These are phyloP conservation scores for Glycine soja DNA, from an alignment of 306 rosid genomes.

Conservation along the genomic window DNA sequence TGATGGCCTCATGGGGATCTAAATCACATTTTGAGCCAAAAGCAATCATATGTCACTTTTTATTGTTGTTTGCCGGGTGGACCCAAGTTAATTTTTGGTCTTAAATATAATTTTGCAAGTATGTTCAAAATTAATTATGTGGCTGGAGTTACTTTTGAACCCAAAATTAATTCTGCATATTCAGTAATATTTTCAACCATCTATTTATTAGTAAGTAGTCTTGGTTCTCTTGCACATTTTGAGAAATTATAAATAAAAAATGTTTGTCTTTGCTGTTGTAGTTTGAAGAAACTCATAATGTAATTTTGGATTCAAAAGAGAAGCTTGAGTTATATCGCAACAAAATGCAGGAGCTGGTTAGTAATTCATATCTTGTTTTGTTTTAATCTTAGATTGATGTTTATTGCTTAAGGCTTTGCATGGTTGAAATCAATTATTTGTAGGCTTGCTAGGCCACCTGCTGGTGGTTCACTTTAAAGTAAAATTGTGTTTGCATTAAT, in stretches of 20 bases:
- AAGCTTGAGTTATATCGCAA: constrained; percentile 81
- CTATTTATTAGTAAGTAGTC: constrained; percentile 2
- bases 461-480: constrained; percentile 35
- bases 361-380: constrained; percentile 55
- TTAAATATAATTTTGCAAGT: constrained; percentile 15
- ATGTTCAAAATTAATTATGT: neutral
- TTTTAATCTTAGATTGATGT: constrained; percentile 32
- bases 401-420: constrained; percentile 19
- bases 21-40: constrained; percentile 7
- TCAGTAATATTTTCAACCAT: neutral
- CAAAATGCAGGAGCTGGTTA: constrained; percentile 95
- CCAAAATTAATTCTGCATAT: constrained; percentile 9
- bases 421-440: constrained; percentile 30
- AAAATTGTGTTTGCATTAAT: constrained; percentile 8
- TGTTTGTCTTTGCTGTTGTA: constrained; percentile 47
- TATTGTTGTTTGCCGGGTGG: neutral
- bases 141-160: neutral
- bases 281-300: constrained; percentile 67
- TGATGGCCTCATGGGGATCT: neutral
- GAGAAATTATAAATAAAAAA: constrained; percentile 29
- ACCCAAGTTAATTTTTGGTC: constrained; percentile 9
- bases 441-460: constrained; percentile 25
- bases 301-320: constrained; percentile 85
- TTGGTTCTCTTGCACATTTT: constrained; percentile 37
- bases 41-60: neutral